phyloP scores from a whole-genome alignment of 2,329 filamentous ascomycete genomes.

The Calonectria montana region DNA sequence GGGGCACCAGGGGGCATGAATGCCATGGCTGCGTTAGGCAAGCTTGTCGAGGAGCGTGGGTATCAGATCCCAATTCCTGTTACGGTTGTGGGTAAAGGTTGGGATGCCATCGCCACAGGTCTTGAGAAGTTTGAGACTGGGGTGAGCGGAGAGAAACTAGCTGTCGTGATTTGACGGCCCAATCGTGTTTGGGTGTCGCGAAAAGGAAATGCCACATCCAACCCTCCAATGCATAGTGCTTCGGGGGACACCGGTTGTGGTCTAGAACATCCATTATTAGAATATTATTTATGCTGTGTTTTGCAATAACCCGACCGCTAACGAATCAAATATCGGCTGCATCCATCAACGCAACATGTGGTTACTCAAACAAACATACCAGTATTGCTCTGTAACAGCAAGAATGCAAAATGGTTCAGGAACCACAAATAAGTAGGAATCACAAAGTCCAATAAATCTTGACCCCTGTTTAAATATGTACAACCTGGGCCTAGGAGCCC shows the following conservation, averaged over 20 bases:
- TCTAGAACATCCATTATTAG: too few relatives aligned
- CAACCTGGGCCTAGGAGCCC: background rate
- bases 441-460: background rate
- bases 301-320: background rate
- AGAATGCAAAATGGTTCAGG: too few relatives aligned
- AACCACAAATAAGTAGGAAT: too few relatives aligned
- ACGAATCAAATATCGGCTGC: background rate
- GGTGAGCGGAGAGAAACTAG: conserved; percentile 32
- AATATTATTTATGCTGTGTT: background rate
- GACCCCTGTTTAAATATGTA: too few relatives aligned
- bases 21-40: conserved; percentile 28
- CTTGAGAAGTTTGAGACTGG: conserved; percentile 27
- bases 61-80: conserved; percentile 32
- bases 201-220: too few relatives aligned
- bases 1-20: conserved; percentile 23
- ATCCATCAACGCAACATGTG: too few relatives aligned
- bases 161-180: conserved; percentile 24
- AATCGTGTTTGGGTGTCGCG: background rate
- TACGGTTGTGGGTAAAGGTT: conserved; percentile 24
- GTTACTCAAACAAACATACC: background rate
- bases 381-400: too few relatives aligned
- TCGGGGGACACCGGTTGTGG: background rate
- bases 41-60: conserved; percentile 16
- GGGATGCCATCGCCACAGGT: conserved; percentile 25
- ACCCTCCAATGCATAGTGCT: background rate